These are phyloP conservation scores for Podaxis sp. DNA, from an alignment of 768 basidiomycete genomes.

Conservation along the genomic window DNA sequence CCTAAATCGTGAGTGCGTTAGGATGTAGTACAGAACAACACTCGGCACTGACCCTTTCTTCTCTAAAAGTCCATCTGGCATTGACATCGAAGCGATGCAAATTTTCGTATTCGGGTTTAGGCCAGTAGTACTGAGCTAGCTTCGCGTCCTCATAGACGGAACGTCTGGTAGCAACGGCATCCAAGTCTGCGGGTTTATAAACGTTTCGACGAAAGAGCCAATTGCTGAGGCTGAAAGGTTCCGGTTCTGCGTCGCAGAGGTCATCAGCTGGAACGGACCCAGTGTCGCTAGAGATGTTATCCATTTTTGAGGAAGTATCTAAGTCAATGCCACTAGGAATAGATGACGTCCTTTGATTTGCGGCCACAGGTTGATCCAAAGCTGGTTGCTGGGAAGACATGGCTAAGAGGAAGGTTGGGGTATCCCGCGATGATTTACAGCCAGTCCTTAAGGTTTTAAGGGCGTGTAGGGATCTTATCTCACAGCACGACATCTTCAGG, in stretches of 20 bases:
- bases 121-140: slow-evolving; percentile 47
- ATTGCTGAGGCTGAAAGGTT: slow-evolving; percentile 34
- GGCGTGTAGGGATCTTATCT: neutral
- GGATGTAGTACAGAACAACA: neutral
- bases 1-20: slow-evolving; percentile 26
- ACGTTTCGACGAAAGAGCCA: slow-evolving; percentile 33
- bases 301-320: neutral
- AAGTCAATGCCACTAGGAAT: neutral
- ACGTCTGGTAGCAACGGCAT: slow-evolving; percentile 47
- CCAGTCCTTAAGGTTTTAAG: neutral
- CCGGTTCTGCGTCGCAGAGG: slow-evolving; percentile 36
- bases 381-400: neutral
- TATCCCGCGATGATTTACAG: neutral
- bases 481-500: slow-evolving; percentile 2
- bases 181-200: slow-evolving; percentile 27
- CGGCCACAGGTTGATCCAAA: neutral
- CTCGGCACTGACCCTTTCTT: slow-evolving; percentile 42
- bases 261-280: slow-evolving; percentile 21
- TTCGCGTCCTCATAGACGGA: slow-evolving; percentile 54
- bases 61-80: slow-evolving; percentile 59
- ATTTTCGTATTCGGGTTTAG: slow-evolving; percentile 54
- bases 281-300: neutral
- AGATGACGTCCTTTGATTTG: neutral
- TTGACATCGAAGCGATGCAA: slow-evolving; percentile 45
- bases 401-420: neutral